Evolutionary conservation across 495 filamentous ascomycete genomes (phyloP), one percentile per base, ranked within the genome.

Genomic region (Penicillium fimorum): DNA sequence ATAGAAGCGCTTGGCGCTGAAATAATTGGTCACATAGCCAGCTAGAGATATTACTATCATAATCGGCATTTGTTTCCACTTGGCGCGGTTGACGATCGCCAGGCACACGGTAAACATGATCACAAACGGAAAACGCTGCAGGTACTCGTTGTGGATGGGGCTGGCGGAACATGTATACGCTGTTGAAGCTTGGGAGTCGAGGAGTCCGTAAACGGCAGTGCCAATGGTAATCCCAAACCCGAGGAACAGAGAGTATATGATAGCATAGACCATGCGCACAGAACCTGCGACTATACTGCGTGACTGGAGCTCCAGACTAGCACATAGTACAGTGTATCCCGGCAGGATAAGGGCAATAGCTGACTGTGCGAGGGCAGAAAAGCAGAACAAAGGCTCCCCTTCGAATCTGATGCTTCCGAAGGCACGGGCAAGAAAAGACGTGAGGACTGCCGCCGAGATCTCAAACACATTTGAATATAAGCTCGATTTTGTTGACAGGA

Each of bases 171-270:
- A 96, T 20, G 78, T 85, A 9, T 91, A 89, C 1, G 75, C 82
- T 15, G 85, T 87, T 2, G 88, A 85, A 13, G 93, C 93, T 29
- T 89, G 76, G 3, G 76, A 38, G 70, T 96, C 90, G 52, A 96
- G 78, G 20, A 92, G 77, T 18, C 93, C 94, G 63, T 95, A 96
- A 8, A 97, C 78, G 2, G 89, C 88, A 0, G 93, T 93, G 25
- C 93, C 93, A 35, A 97, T 90, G 5, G 94, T 97, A 62, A 97
- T 96, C 7, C 93, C 94, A 63, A 93, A 97, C n/a, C 93, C 93
- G 8, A 97, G 86, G 71, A 97, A 96, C 2, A 97, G 79, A 1
- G 92, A 93, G 71, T 97, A 97, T 30, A 97, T 93, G 52, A 97
- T 88, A 8, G 93, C 91, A 60, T 97, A 96, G 6, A 97, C 90